Conservation (phyloP, 208 protist genomes). For the Crithidia expoeki region DNA sequence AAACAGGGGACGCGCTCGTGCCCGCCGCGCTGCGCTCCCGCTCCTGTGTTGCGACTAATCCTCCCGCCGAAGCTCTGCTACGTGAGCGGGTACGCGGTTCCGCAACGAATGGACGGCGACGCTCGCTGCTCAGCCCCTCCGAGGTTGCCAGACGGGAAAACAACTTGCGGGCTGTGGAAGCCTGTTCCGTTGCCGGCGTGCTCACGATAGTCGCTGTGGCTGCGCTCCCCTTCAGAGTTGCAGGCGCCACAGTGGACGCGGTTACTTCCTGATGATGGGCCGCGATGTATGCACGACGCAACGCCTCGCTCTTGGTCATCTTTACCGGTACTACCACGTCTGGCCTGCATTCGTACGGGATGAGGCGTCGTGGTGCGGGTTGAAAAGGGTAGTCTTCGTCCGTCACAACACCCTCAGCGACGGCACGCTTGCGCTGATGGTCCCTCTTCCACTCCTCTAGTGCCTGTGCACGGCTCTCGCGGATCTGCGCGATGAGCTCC, state of each 20-base stretch:
- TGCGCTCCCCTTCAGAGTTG: background rate
- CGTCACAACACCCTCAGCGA: slow-evolving; percentile 33
- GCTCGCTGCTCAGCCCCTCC: background rate
- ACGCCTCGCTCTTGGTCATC: slow-evolving; percentile 52
- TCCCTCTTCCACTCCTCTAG: slow-evolving; percentile 49
- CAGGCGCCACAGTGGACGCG: background rate
- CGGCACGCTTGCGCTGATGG: slow-evolving; percentile 28
- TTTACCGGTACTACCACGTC: slow-evolving; percentile 64
- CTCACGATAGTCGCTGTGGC: background rate
- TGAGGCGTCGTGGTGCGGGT: slow-evolving; percentile 58
- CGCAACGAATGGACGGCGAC: background rate
- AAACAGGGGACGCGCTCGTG: background rate
- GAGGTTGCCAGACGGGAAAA: slow-evolving; percentile 17
- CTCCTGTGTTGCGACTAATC: background rate
- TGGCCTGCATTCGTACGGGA: slow-evolving; percentile 74
- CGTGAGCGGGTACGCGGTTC: background rate
- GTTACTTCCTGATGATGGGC: background rate
- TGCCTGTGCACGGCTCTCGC: slow-evolving; percentile 43
- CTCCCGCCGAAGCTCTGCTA: background rate
- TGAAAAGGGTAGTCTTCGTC: slow-evolving; percentile 53
- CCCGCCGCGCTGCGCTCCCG: slow-evolving; percentile 20
- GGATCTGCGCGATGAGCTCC: slow-evolving; percentile 42
- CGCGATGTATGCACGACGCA: slow-evolving; percentile 54
- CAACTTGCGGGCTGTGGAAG: slow-evolving; percentile 18
- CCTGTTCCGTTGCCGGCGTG: background rate